Conservation (phyloP, 2,329 filamentous ascomycete genomes). For the Paramyrothecium sp. region DNA sequence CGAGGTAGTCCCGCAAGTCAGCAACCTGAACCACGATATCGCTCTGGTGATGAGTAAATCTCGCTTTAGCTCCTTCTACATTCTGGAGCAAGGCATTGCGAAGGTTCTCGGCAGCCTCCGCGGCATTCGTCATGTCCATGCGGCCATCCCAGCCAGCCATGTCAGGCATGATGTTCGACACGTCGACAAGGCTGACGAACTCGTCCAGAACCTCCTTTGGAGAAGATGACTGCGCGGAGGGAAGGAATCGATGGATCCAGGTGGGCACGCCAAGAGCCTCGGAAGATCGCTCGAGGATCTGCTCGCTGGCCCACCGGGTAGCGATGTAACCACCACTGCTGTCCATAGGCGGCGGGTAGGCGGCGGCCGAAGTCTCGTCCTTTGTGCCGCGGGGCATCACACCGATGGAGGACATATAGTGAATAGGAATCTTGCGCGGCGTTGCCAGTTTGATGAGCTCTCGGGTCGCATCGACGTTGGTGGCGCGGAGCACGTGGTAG, state of each 20-base stretch:
- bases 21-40: background rate
- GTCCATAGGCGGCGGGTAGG: conserved; percentile 12
- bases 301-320: conserved; percentile 32
- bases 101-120: background rate
- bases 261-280: background rate
- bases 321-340: conserved; percentile 29
- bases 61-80: background rate
- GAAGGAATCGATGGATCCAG: conserved; percentile 4
- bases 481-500: conserved; percentile 29
- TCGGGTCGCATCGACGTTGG: conserved; percentile 34
- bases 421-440: conserved; percentile 19
- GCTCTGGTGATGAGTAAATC: no score
- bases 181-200: background rate
- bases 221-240: background rate
- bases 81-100: background rate
- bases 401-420: conserved; percentile 26
- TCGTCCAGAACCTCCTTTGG: background rate
- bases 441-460: conserved; percentile 28
- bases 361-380: conserved; percentile 3
- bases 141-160: conserved; percentile 1
- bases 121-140: conserved; percentile 4
- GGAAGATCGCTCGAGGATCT: conserved; percentile 20
- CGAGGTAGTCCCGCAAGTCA: background rate
- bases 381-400: background rate
- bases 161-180: conserved; percentile 1